These are phyloP conservation scores for Proliferodiscus dingleyae DNA, from an alignment of 2,329 filamentous ascomycete species.

Conservation along the genomic window DNA sequence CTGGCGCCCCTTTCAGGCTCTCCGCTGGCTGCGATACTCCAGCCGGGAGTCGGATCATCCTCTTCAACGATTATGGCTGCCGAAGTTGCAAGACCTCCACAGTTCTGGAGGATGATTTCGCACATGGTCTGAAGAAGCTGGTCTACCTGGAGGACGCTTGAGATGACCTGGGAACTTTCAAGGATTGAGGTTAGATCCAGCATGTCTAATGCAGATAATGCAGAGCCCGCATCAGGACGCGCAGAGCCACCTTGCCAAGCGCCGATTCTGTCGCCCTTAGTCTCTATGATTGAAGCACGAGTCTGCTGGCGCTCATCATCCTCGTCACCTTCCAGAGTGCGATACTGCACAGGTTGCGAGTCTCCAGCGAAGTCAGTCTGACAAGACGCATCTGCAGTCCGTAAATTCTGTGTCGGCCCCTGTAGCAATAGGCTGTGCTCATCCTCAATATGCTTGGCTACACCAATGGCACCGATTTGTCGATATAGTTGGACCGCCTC, in stretches of 20 bases:
- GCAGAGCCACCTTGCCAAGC: constrained; percentile 57
- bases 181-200: constrained; percentile 75
- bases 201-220: constrained; percentile 74
- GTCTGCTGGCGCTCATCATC: constrained; percentile 36
- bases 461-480: constrained; percentile 63
- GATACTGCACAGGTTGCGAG: constrained; percentile 47
- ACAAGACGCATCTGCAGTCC: constrained; percentile 57
- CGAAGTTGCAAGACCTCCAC: constrained; percentile 63
- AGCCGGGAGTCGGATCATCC: constrained; percentile 44
- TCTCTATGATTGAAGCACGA: constrained; percentile 36
- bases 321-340: constrained; percentile 38
- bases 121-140: constrained; percentile 75
- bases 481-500: constrained; percentile 66
- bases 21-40: constrained; percentile 70
- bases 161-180: constrained; percentile 74
- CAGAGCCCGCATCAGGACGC: constrained; percentile 53
- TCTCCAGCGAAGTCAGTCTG: constrained; percentile 69
- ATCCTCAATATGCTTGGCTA: constrained; percentile 62
- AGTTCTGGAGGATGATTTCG: constrained; percentile 74
- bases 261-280: constrained; percentile 54
- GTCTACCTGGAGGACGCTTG: constrained; percentile 71
- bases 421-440: constrained; percentile 65
- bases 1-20: constrained; percentile 64
- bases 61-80: constrained; percentile 73
- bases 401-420: constrained; percentile 53